These are phyloP conservation scores for Chlorella sp. DNA, from an alignment of 139 green algal genomes.

Conservation along the genomic window DNA sequence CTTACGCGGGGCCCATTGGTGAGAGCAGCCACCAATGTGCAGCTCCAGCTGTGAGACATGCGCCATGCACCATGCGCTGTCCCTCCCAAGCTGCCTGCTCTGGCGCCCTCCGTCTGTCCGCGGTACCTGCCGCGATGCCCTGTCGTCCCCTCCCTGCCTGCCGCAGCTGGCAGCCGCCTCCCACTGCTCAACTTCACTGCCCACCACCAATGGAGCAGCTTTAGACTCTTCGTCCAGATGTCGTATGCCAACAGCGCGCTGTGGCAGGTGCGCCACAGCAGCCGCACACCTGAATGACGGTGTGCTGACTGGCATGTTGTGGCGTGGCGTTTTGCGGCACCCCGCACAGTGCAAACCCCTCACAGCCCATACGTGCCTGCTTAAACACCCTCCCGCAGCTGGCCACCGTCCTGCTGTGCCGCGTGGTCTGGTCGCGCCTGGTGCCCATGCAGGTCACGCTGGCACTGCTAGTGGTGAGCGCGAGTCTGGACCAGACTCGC, in stretches of 20 bases:
- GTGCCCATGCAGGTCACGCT: neutral
- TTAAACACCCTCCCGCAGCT: neutral
- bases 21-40: no score
- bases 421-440: neutral
- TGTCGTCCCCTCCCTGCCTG: neutral
- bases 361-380: neutral
- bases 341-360: neutral
- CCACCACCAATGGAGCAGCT: neutral
- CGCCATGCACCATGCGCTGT: no score
- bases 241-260: neutral
- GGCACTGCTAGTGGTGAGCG: neutral
- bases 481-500: no score
- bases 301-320: no score
- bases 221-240: neutral
- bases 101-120: neutral
- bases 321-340: no score
- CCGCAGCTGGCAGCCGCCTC: neutral
- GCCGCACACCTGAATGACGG: no score
- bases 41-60: no score
- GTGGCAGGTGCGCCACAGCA: neutral
- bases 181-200: neutral
- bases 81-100: no score
- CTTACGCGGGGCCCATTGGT: no score
- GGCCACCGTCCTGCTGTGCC: neutral
- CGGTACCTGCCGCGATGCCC: neutral